Evolutionary conservation across 306 rosid genomes (phyloP).

Genomic region (Cucurbita argyrosperma): DNA sequence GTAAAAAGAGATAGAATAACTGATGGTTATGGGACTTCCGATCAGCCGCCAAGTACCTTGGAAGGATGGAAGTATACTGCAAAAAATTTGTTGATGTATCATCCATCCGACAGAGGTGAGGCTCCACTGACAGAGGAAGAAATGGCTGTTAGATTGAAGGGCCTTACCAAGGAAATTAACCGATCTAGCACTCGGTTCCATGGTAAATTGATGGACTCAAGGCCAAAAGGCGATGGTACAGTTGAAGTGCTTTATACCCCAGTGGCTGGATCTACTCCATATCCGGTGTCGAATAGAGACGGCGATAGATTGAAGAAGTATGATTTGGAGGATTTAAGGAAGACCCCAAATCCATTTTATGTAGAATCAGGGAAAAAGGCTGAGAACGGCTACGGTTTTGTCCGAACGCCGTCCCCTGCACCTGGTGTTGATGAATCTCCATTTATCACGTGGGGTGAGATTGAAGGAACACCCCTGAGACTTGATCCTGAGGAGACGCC

Average conservation of each 20-base stretch:
- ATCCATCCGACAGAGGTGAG: slow-evolving; percentile 84
- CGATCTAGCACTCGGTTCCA: slow-evolving; percentile 57
- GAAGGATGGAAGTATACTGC: slow-evolving; percentile 82
- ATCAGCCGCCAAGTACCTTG: slow-evolving; percentile 79
- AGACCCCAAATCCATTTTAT: slow-evolving; percentile 76
- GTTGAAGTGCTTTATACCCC: slow-evolving; percentile 68
- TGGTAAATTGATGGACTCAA: slow-evolving; percentile 57
- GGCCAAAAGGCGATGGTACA: slow-evolving; percentile 65
- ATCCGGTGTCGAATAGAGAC: slow-evolving; percentile 40
- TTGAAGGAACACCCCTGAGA: slow-evolving; percentile 90
- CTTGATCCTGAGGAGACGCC: slow-evolving; percentile 79
- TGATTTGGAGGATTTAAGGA: slow-evolving; percentile 92
- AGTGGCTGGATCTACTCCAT: slow-evolving; percentile 65
- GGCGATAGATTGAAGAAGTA: slow-evolving; percentile 72
- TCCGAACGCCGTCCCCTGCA: slow-evolving; percentile 85
- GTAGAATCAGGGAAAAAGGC: slow-evolving; percentile 64
- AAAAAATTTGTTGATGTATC: slow-evolving; percentile 85
- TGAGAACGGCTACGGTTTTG: slow-evolving; percentile 74
- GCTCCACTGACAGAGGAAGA: slow-evolving; percentile 79
- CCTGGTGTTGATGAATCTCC: slow-evolving; percentile 89
- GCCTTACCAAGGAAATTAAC: slow-evolving; percentile 63
- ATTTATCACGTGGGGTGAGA: slow-evolving; percentile 92
- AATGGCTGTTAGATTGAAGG: slow-evolving; percentile 48
- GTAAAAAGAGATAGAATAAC: slow-evolving; percentile 74
- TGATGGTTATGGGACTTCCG: slow-evolving; percentile 83